phyloP scores from a whole-genome alignment of 1,284 basidiomycete genomes.

The Fomes fomentarius region DNA sequence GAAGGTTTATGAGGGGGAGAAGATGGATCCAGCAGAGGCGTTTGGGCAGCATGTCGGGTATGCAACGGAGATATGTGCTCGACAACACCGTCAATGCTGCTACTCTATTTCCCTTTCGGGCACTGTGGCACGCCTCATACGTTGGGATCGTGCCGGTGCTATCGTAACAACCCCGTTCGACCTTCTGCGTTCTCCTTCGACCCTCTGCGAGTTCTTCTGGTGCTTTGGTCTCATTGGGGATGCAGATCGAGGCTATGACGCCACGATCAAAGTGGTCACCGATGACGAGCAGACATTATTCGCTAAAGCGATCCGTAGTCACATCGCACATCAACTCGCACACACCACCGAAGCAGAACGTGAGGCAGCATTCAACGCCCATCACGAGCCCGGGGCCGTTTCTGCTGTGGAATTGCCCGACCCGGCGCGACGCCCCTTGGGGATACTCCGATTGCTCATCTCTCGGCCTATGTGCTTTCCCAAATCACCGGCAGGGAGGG shows the following conservation, averaged over 20 bases:
- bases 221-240: neutral
- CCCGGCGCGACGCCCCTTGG: neutral
- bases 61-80: slow-evolving; percentile 3
- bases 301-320: too few relatives aligned
- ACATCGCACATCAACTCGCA: too few relatives aligned
- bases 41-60: slow-evolving; percentile 7
- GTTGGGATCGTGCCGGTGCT: slow-evolving; percentile 15
- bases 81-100: slow-evolving; percentile 1
- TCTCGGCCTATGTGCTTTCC: slow-evolving; percentile 6
- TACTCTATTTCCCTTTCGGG: slow-evolving; percentile 10
- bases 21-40: neutral
- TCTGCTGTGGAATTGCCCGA: neutral
- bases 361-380: too few relatives aligned
- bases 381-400: neutral
- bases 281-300: neutral
- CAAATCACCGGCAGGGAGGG: neutral
- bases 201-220: slow-evolving; percentile 11
- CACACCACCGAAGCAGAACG: too few relatives aligned
- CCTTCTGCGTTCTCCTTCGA: neutral
- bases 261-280: neutral
- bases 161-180: slow-evolving; percentile 10
- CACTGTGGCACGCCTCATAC: slow-evolving; percentile 1
- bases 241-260: too few relatives aligned
- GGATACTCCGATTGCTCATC: neutral
- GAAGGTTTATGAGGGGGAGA: neutral